Percentiles rank a stretch among this genome's conserved stretches.
Evolutionary conservation across 1,284 basidiomycete genomes (phyloP).

Genomic region (Trichosporon sp.): DNA sequence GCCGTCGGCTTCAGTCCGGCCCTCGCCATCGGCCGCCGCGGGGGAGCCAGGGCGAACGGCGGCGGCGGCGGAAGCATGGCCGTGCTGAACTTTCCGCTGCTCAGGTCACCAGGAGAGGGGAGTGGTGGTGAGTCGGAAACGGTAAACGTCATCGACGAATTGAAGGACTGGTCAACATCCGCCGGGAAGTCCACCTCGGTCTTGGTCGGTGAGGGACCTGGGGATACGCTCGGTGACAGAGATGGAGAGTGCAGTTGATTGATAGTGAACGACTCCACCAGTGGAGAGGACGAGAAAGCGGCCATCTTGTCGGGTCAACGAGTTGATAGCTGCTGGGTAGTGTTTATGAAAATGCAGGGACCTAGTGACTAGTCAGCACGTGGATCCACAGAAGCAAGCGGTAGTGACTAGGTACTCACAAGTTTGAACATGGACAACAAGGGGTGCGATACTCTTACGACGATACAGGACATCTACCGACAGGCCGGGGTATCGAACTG

Average conservation of each 20-base stretch:
- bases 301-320: conserved; percentile 38
- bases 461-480: conserved; percentile 12
- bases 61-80: conserved; percentile 36
- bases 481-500: not conserved
- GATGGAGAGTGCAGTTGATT: conserved; percentile 39
- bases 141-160: conserved; percentile 53
- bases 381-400: not conserved
- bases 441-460: not conserved
- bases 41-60: conserved; percentile 35
- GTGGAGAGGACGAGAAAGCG: conserved; percentile 51
- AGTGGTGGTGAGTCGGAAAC: conserved; percentile 37
- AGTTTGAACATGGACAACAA: conserved; percentile 7
- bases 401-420: conserved; percentile 17
- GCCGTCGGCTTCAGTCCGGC: not conserved
- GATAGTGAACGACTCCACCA: conserved; percentile 45
- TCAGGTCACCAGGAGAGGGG: conserved; percentile 26
- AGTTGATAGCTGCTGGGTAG: not conserved
- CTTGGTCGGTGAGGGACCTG: conserved; percentile 46
- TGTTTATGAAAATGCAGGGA: conserved; percentile 12
- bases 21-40: conserved; percentile 36
- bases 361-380: conserved; percentile 17
- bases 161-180: conserved; percentile 57
- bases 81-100: conserved; percentile 25
- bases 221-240: conserved; percentile 27
- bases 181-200: conserved; percentile 52